Percentiles rank a stretch among this genome's conserved stretches.
Conservation (phyloP, 2,329 filamentous ascomycete genomes). For the Didymellaceae sp. region DNA sequence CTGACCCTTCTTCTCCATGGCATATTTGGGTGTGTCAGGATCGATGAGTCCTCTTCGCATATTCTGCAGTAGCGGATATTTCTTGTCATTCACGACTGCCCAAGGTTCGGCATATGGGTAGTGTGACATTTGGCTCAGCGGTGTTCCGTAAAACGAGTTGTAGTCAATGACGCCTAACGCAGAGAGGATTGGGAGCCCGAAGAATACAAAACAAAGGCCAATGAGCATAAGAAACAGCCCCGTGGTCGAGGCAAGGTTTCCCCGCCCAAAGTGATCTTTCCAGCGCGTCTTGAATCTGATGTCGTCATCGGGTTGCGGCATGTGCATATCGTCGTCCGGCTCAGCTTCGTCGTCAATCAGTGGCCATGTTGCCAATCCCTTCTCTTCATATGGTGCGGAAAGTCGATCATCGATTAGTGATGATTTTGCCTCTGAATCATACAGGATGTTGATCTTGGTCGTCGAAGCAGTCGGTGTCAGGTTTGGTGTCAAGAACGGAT, state of each 20-base stretch:
- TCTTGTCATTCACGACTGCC: constrained; percentile 57
- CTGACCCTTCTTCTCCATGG: constrained; percentile 54
- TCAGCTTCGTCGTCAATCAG: constrained; percentile 59
- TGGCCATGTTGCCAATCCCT: constrained; percentile 52
- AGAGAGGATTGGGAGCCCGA: constrained; percentile 59
- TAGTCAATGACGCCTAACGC: constrained; percentile 51
- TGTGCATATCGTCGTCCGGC: constrained; percentile 62
- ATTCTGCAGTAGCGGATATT: constrained; percentile 57
- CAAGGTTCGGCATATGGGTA: constrained; percentile 44
- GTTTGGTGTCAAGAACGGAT: constrained; percentile 41
- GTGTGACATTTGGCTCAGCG: constrained; percentile 49
- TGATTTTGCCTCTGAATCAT: constrained; percentile 39
- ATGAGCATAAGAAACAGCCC: constrained; percentile 55
- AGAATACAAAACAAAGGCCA: constrained; percentile 58
- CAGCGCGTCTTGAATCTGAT: constrained; percentile 51
- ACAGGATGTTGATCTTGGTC: constrained; percentile 30
- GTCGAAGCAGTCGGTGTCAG: constrained; percentile 39
- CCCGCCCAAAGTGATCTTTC: constrained; percentile 54
- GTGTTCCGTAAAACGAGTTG: constrained; percentile 49
- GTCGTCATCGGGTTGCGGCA: constrained; percentile 59
- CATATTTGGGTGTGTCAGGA: constrained; percentile 57
- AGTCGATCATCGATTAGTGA: constrained; percentile 57
- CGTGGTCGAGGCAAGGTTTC: constrained; percentile 52
- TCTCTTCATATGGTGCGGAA: constrained; percentile 52
- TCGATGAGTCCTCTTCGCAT: constrained; percentile 59